Evolutionary conservation across 2,329 filamentous ascomycete species (phyloP).

Genomic region (Ophiostoma sp.): DNA sequence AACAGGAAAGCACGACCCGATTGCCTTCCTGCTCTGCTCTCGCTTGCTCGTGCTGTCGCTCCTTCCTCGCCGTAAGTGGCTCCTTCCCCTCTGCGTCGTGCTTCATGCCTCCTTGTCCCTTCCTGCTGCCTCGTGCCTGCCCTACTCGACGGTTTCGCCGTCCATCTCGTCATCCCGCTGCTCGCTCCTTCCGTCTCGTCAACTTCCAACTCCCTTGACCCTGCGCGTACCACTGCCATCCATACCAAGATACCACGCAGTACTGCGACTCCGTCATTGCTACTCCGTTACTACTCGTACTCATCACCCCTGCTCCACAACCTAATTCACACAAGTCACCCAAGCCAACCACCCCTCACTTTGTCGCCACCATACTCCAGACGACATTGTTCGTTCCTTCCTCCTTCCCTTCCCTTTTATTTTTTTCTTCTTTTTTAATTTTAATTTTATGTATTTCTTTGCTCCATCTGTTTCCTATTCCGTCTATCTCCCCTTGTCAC

Average conservation of each 20-base stretch:
- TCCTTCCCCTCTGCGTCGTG: neutral
- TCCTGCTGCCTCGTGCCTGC: neutral
- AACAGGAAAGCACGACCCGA: conserved; percentile 7
- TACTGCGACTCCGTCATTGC: neutral
- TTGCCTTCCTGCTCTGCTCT: neutral
- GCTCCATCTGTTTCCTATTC: neutral
- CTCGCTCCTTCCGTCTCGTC: conserved; percentile 7
- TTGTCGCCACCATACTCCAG: conserved; percentile 19
- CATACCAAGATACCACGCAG: too few species aligned
- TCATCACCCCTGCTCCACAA: conserved; percentile 5
- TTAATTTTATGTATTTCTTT: neutral
- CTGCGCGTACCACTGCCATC: neutral
- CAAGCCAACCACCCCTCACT: conserved; percentile 11
- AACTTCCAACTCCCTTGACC: neutral
- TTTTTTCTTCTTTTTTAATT: neutral
- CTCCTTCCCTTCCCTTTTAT: neutral
- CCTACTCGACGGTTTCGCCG: neutral
- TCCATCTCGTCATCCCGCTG: neutral
- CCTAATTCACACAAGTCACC: conserved; percentile 9
- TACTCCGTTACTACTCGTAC: neutral
- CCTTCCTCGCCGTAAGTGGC: neutral
- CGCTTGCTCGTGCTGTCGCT: neutral
- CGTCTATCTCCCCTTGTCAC: neutral
- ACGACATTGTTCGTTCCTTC: conserved; percentile 14
- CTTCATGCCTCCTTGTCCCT: neutral